Conservation (phyloP, 2,329 filamentous ascomycete species). For the Verticillium albo-atrum region DNA sequence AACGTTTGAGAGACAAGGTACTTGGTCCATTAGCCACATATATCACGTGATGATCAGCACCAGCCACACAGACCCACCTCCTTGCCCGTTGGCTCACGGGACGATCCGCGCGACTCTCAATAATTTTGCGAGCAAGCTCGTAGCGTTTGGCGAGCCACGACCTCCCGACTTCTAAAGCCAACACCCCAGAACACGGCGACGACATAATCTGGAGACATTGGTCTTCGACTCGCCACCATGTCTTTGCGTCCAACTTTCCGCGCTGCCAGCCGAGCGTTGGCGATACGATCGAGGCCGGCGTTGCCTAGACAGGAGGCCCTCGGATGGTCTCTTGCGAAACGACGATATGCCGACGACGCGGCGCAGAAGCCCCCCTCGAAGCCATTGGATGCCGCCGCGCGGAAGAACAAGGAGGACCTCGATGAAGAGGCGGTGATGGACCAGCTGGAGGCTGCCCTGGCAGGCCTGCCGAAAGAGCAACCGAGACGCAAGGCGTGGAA, state of each 20-base stretch:
- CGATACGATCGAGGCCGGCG: slow-evolving; percentile 30
- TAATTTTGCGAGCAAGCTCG: not conserved
- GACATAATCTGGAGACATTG: not conserved
- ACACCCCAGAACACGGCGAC: not conserved
- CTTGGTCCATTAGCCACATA: not conserved
- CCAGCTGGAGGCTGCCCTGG: slow-evolving; percentile 1
- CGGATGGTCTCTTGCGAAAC: slow-evolving; percentile 15
- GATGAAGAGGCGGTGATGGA: not conserved
- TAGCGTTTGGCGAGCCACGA: not conserved
- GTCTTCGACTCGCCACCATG: slow-evolving; percentile 32
- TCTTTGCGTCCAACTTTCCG: slow-evolving; percentile 50
- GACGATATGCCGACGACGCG: slow-evolving; percentile 21
- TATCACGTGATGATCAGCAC: not conserved
- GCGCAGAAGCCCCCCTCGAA: slow-evolving; percentile 2
- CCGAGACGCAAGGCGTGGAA: not conserved
- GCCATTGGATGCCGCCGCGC: not conserved
- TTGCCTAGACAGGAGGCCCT: slow-evolving; percentile 17
- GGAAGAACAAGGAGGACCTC: not conserved
- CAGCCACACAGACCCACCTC: not conserved
- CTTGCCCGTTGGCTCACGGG: not conserved
- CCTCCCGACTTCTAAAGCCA: not conserved
- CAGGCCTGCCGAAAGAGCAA: not conserved
- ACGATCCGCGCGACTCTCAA: not conserved
- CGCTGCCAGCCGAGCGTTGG: slow-evolving; percentile 34
- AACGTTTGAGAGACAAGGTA: too few relatives aligned